Evolutionary conservation across 2,329 filamentous ascomycete species (phyloP).

Genomic region (Chlorencoelia australis): DNA sequence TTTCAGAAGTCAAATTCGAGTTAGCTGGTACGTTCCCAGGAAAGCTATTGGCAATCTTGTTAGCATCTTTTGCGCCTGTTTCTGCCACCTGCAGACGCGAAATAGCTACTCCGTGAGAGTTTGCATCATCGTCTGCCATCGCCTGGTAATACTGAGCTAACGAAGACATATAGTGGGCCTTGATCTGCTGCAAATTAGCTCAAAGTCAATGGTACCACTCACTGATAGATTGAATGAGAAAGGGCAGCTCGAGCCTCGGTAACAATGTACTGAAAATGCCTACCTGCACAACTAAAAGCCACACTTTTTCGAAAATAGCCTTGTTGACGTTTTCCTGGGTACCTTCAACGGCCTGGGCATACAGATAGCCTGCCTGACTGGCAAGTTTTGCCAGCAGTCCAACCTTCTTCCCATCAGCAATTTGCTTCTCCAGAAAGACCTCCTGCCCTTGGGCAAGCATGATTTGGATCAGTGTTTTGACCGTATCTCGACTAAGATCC

Average conservation of each 20-base stretch:
- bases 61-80: conserved; percentile 65
- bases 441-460: conserved; percentile 96
- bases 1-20: conserved; percentile 76
- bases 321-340: conserved; percentile 87
- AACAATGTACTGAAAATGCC: conserved; percentile 15
- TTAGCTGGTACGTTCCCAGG: conserved; percentile 68
- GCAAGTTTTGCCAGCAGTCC: conserved; percentile 87
- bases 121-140: conserved; percentile 78
- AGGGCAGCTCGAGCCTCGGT: not conserved
- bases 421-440: conserved; percentile 94
- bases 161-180: conserved; percentile 73
- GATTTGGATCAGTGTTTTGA: conserved; percentile 86
- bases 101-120: conserved; percentile 77
- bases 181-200: conserved; percentile 40
- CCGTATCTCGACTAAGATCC: conserved; percentile 90
- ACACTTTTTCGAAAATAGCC: conserved; percentile 88
- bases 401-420: conserved; percentile 84
- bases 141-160: conserved; percentile 92
- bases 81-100: conserved; percentile 76
- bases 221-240: not conserved
- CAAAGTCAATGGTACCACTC: too few relatives aligned
- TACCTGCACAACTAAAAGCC: conserved; percentile 75
- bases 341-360: conserved; percentile 78
- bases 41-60: conserved; percentile 66
- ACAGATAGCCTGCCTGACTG: conserved; percentile 81